Evolutionary conservation across 2,329 filamentous ascomycete species (phyloP).

Genomic region (Penicillium sp.): DNA sequence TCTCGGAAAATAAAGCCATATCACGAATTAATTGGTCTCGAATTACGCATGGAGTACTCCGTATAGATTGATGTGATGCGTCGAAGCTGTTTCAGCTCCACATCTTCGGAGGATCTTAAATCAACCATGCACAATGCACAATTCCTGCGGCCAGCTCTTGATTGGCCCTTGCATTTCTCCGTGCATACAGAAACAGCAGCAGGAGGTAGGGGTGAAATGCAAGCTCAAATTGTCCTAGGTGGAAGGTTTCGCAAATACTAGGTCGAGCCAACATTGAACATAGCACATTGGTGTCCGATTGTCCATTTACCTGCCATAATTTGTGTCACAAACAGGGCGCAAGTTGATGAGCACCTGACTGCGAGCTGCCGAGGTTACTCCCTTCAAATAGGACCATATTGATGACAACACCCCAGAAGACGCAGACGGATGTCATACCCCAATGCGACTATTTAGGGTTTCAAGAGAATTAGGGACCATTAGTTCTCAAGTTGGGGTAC

Average conservation of each 20-base stretch:
- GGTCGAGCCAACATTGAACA: not conserved
- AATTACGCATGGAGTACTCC: too few relatives aligned
- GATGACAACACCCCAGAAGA: not conserved
- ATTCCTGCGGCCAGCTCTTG: not conserved
- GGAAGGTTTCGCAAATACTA: not conserved
- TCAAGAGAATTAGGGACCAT: not conserved
- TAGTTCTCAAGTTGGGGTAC: not conserved
- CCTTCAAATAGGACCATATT: not conserved
- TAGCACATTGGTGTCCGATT: not conserved
- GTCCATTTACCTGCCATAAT: not conserved
- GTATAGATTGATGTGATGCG: not conserved
- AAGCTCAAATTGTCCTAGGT: not conserved
- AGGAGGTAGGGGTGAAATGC: not conserved
- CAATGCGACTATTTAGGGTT: not conserved
- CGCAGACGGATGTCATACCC: too few relatives aligned
- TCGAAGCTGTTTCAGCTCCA: not conserved
- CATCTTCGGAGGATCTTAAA: not conserved
- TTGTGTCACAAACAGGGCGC: not conserved
- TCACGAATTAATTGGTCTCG: not conserved
- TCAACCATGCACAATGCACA: not conserved
- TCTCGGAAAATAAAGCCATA: not conserved
- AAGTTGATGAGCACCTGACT: not conserved
- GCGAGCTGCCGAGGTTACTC: not conserved
- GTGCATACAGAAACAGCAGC: not conserved
- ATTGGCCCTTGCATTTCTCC: not conserved